Conservation (phyloP, 2,329 filamentous ascomycete species). For the Aspergillus arachidicola region DNA sequence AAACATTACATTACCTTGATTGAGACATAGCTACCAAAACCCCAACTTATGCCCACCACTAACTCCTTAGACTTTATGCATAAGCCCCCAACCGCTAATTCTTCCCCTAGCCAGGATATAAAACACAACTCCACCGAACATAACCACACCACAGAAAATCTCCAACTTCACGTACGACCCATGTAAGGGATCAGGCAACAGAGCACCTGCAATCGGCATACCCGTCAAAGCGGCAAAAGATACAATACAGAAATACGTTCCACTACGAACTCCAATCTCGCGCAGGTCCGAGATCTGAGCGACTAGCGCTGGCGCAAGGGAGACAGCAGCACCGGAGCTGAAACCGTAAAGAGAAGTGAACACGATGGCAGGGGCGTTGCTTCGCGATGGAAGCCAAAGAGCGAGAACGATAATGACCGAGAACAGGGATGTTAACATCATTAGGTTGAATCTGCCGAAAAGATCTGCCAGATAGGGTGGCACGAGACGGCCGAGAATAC, state of each 20-base stretch:
- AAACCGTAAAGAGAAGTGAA: slow-evolving; percentile 73
- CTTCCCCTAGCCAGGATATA: slow-evolving; percentile 27
- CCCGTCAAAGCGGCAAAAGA: slow-evolving; percentile 65
- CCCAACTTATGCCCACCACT: neutral
- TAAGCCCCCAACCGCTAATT: slow-evolving; percentile 27
- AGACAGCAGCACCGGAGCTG: slow-evolving; percentile 66
- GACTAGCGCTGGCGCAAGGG: slow-evolving; percentile 62
- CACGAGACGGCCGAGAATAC: neutral
- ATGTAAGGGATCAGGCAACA: slow-evolving; percentile 29
- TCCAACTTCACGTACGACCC: slow-evolving; percentile 29
- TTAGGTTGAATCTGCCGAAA: neutral
- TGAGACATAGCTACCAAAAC: neutral
- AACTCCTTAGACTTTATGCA: slow-evolving; percentile 23
- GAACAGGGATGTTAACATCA: neutral
- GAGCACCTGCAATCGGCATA: slow-evolving; percentile 32
- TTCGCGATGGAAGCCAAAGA: slow-evolving; percentile 57
- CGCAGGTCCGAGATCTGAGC: slow-evolving; percentile 71
- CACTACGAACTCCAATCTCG: slow-evolving; percentile 69
- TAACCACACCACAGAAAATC: slow-evolving; percentile 31
- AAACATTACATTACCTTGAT: neutral
- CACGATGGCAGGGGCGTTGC: slow-evolving; percentile 61
- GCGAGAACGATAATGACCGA: slow-evolving; percentile 37
- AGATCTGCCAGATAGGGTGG: neutral
- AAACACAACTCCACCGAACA: slow-evolving; percentile 26
- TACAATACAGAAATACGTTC: slow-evolving; percentile 64